Conservation (phyloP, 2,329 filamentous ascomycete genomes). For the Eutypella sp. region DNA sequence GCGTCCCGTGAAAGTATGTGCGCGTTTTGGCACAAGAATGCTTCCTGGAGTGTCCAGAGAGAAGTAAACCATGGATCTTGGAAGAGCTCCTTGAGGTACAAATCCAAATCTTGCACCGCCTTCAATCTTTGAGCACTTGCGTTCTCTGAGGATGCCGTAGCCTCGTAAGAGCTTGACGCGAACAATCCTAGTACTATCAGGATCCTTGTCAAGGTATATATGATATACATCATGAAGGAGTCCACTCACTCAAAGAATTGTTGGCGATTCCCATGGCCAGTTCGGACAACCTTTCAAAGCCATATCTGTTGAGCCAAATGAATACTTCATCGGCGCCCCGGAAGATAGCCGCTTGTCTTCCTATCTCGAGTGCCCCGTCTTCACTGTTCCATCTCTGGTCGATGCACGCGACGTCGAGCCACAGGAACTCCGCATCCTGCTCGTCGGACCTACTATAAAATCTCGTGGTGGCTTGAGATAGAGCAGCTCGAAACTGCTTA, state of each 20-base stretch:
- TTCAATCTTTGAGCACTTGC: not conserved
- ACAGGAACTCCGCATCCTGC: not conserved
- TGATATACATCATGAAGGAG: not conserved
- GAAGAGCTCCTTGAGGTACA: not conserved
- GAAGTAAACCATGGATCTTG: not conserved
- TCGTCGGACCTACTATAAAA: not conserved
- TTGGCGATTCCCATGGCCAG: not conserved
- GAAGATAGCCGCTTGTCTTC: not conserved
- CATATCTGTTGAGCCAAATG: not conserved
- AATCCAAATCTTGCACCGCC: not conserved
- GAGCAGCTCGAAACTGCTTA: not conserved
- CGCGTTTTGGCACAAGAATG: not conserved
- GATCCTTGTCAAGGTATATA: not conserved
- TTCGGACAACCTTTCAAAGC: not conserved
- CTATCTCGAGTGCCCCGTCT: not conserved
- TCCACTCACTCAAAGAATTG: not conserved
- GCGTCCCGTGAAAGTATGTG: not conserved
- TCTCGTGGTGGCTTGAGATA: not conserved
- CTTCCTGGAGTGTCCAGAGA: not conserved
- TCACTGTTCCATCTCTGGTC: not conserved
- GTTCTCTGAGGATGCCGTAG: not conserved
- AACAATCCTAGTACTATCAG: not conserved
- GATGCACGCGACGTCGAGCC: not conserved
- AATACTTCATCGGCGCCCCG: not conserved
- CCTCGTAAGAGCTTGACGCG: not conserved